Evolutionary conservation across 2,329 filamentous ascomycete genomes (phyloP), one percentile per base, ranked within the genome.

Genomic region (Ophiostoma quercus): DNA sequence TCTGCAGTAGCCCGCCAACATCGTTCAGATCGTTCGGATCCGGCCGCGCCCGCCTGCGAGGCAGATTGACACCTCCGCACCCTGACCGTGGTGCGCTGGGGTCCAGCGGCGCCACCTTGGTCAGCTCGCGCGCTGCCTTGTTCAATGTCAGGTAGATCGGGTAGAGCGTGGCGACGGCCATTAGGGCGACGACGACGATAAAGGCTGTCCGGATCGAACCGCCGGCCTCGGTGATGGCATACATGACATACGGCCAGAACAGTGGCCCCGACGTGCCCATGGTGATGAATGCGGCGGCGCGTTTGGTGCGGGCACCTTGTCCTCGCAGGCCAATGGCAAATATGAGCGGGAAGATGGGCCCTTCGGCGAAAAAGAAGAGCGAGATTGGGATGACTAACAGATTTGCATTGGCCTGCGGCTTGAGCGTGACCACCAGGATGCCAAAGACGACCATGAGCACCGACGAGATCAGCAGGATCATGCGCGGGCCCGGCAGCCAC

Each of bases 321-420:
- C 92, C 92, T 2, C 92, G 87, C 71, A 96, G 88, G 2, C 90
- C 91, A 14, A 95, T 84, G 3, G 91, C 88, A 74, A 93, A 92
- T 71, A 95, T 88, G 1, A 94, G 88, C 0, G 93, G 92, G 83
- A 92, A 96, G 74, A 92, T 87, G 68, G 92, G 92, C 0, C 89
- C 91, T 77, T 94, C 92, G 75, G 91, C 92, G 78, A 96, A 92
- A 73, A 92, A 89, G 73, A 91, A 90, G 37, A 94, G 75, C 54
- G 89, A 82, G 2, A 91, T 80, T 73, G 92, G 88, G n/a, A 87
- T 82, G 32, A 82, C 79, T 32, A 88, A 77, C 0, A 84, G 73
- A 72, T 87, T 83, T 0, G 84, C 79, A 70, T 85, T 80, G 1
- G 8, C 8, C 57, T 73, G 69, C 3, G 80, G 80, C 2, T 77